Evolutionary conservation across 495 filamentous ascomycete genomes (phyloP).

Genomic region (Xylona heveae): DNA sequence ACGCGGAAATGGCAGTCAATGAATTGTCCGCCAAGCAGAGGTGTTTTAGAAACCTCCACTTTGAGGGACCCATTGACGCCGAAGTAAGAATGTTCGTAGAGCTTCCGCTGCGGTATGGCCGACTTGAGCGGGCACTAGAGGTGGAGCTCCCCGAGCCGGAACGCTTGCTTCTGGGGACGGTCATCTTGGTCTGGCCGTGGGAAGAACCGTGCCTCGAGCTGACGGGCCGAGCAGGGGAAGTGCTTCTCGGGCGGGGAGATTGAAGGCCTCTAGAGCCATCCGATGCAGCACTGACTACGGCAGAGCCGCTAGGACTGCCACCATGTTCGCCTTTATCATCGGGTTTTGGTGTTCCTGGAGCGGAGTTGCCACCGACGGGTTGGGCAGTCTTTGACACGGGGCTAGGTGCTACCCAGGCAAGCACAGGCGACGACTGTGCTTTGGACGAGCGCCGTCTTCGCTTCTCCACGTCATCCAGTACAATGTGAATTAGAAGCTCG

Average conservation of each 20-base stretch:
- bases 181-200: slow-evolving; percentile 26
- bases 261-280: slow-evolving; percentile 20
- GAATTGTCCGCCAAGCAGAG: slow-evolving; percentile 82
- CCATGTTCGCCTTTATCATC: slow-evolving; percentile 24
- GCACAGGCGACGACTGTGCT: slow-evolving; percentile 51
- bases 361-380: slow-evolving; percentile 32
- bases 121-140: slow-evolving; percentile 52
- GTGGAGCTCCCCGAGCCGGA: slow-evolving; percentile 85
- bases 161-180: slow-evolving; percentile 45
- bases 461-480: slow-evolving; percentile 89
- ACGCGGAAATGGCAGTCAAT: slow-evolving; percentile 50
- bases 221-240: slow-evolving; percentile 33
- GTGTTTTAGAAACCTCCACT: slow-evolving; percentile 88
- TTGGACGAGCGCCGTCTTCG: slow-evolving; percentile 74
- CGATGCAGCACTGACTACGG: slow-evolving; percentile 30
- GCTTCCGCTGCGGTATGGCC: slow-evolving; percentile 40
- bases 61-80: slow-evolving; percentile 51
- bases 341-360: slow-evolving; percentile 42
- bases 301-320: slow-evolving; percentile 19
- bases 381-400: slow-evolving; percentile 32
- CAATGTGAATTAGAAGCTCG: slow-evolving; percentile 77
- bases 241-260: slow-evolving; percentile 41
- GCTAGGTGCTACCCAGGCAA: slow-evolving; percentile 40
- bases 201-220: slow-evolving; percentile 49
- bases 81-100: slow-evolving; percentile 46